These are phyloP conservation scores for Blastomyces emzantsi DNA, from an alignment of 2,329 filamentous ascomycete genomes.

Conservation along the genomic window DNA sequence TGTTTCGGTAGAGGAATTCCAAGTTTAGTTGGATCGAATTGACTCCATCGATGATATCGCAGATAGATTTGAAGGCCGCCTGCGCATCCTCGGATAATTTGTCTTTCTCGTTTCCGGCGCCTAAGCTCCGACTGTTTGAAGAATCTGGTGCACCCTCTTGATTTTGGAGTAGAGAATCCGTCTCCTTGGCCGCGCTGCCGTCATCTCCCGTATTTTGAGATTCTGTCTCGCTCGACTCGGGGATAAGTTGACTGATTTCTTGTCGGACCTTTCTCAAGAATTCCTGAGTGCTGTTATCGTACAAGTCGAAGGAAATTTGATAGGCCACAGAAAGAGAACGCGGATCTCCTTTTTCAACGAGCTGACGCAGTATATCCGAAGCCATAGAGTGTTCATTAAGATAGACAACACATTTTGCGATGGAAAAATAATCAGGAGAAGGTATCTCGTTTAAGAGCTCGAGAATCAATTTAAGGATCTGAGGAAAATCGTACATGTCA, in stretches of 20 bases:
- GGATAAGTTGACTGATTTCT: conserved; percentile 54
- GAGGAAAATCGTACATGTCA: conserved; percentile 7
- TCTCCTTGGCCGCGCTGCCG: conserved; percentile 52
- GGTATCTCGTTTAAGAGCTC: conserved; percentile 89
- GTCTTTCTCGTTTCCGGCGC: conserved; percentile 23
- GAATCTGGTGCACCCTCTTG: conserved; percentile 38
- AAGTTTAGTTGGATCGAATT: conserved; percentile 92
- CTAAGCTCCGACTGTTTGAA: conserved; percentile 41
- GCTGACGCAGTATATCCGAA: conserved; percentile 69
- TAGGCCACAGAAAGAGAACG: conserved; percentile 80
- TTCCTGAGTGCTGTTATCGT: conserved; percentile 97
- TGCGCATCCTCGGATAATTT: conserved; percentile 42
- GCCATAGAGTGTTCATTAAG: conserved; percentile 87
- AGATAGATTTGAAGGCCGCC: conserved; percentile 49
- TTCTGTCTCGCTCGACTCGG: conserved; percentile 35
- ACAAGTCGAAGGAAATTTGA: conserved; percentile 95
- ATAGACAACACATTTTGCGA: conserved; percentile 95
- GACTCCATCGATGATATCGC: conserved; percentile 67
- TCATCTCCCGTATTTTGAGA: conserved; percentile 40
- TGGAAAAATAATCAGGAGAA: conserved; percentile 92
- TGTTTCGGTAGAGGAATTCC: conserved; percentile 93
- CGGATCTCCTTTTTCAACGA: conserved; percentile 70
- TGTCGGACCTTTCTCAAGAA: conserved; percentile 85
- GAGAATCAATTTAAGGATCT: conserved; percentile 87
- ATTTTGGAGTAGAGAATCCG: conserved; percentile 36